These are phyloP conservation scores for Filobasidium wieringae DNA, from an alignment of 768 basidiomycete genomes.

Conservation along the genomic window DNA sequence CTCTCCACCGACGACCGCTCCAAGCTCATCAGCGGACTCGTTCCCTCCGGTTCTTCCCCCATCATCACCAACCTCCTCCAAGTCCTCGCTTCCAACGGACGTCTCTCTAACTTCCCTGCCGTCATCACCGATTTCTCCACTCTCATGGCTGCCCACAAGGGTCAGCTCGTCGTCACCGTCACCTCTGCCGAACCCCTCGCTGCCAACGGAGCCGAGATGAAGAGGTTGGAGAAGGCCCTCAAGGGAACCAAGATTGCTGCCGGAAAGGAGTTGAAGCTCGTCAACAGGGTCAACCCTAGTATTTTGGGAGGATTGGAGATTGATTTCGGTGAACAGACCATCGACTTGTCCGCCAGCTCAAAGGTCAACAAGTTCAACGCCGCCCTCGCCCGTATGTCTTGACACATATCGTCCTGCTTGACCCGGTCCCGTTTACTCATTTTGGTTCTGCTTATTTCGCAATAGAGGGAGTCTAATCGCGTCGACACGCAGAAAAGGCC, in stretches of 20 bases:
- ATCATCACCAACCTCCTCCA: constrained; percentile 83
- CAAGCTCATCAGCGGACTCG: constrained; percentile 56
- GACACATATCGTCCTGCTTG: too few relatives aligned
- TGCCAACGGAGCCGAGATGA: constrained; percentile 51
- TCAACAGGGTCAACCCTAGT: constrained; percentile 90
- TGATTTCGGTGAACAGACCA: constrained; percentile 96
- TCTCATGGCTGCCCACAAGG: constrained; percentile 75
- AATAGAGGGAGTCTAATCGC: too few relatives aligned
- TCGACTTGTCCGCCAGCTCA: constrained; percentile 87
- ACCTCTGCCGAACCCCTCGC: constrained; percentile 68
- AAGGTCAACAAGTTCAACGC: constrained; percentile 91
- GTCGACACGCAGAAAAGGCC: too few relatives aligned
- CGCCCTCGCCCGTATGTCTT: constrained; percentile 60
- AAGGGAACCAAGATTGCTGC: constrained; percentile 77
- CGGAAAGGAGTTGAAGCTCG: constrained; percentile 77
- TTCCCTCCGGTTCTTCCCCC: constrained; percentile 44
- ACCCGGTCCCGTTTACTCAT: too few relatives aligned
- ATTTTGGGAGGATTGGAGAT: constrained; percentile 84
- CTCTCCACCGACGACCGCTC: constrained; percentile 67
- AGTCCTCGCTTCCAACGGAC: constrained; percentile 85
- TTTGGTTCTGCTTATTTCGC: too few relatives aligned
- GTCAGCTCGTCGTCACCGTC: constrained; percentile 84
- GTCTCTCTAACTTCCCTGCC: constrained; percentile 67
- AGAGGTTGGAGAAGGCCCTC: constrained; percentile 68
- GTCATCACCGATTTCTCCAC: constrained; percentile 86